Conservation (phyloP, 2,329 filamentous ascomycete species). For the Cladosporium sphaerospermum region DNA sequence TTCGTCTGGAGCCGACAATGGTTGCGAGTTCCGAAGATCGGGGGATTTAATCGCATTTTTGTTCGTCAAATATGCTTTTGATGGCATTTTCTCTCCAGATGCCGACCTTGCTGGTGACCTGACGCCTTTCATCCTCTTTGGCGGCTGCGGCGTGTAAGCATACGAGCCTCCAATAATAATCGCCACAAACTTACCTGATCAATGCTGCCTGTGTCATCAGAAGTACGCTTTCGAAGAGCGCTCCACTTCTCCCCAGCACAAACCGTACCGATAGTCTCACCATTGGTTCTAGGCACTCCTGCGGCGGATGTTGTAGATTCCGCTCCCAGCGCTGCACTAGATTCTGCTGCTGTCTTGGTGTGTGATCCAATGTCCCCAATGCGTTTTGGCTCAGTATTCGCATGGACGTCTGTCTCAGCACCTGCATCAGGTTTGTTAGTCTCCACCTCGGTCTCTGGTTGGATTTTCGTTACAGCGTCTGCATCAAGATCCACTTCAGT, state of each 20-base stretch:
- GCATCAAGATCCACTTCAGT: neutral
- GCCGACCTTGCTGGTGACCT: neutral
- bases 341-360: neutral
- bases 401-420: slow-evolving; percentile 2
- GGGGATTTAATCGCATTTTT: neutral
- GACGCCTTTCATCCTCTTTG: neutral
- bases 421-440: slow-evolving; percentile 2
- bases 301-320: neutral
- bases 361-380: slow-evolving; percentile 2
- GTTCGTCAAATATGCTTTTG: slow-evolving; percentile 1
- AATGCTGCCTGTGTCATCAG: neutral
- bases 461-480: slow-evolving; percentile 3
- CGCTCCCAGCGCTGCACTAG: neutral
- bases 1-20: neutral
- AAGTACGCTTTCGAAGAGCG: neutral
- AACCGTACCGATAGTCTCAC: neutral
- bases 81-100: slow-evolving; percentile 3
- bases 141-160: slow-evolving; percentile 4
- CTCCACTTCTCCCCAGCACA: neutral
- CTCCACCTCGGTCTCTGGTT: neutral
- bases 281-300: neutral
- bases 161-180: neutral
- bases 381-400: slow-evolving; percentile 3
- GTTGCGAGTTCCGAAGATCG: neutral
- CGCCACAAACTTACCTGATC: neutral